Base-by-base conservation (phyloP, 1,284 basidiomycete genomes). In the Trichosporon faecale region DNA sequence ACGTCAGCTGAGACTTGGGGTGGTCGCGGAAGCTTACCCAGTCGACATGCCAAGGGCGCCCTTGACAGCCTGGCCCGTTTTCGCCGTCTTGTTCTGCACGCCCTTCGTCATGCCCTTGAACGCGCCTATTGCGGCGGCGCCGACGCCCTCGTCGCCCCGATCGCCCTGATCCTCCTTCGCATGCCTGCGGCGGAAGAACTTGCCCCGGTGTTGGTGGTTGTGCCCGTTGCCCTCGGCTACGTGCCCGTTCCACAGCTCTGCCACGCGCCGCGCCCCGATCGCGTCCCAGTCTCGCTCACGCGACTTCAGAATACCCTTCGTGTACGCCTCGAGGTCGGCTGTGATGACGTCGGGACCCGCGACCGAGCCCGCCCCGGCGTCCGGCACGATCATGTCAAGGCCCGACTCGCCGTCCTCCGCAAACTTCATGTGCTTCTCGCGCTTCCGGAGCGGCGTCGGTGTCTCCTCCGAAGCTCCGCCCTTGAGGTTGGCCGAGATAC, bases 281-380 rank as follows among this genome's bases (percentile, higher is more conserved):
- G 76, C 40, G 66, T 79, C 79, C 78, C 78, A 78, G 60, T 82
- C 81, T 66, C 79, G 79, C 40, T 82, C 79, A 16, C 78, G 68
- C 27, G 74, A 75, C 68, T 78, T 80, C 65, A 80, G 72, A n/a
- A 82, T 73, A 2, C 78, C 76, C 40, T 74, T 76, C 27, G 73
- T 76, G 71, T 82, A 82, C 66, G 79, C 78, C 25, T 82, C 79
- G n/a, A 82, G 75, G 68, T 80, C 76, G 16, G 73, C 76, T 0
- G 80, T 82, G 60, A 82, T 80, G 14, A 78, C 74, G 69, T 82
- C 79, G 7, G 80, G 80, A 8, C 78, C 64, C 78, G 80, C 33
- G 78, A 80, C 76, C 1, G 73, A 74, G 0, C 80, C 81, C 46
- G 79, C 80, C 14, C 76, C 73, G 66, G 80, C 78, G 31, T 78